Evolutionary conservation across 495 filamentous ascomycete genomes (phyloP).

Genomic region (Alectoria sarmentosa): DNA sequence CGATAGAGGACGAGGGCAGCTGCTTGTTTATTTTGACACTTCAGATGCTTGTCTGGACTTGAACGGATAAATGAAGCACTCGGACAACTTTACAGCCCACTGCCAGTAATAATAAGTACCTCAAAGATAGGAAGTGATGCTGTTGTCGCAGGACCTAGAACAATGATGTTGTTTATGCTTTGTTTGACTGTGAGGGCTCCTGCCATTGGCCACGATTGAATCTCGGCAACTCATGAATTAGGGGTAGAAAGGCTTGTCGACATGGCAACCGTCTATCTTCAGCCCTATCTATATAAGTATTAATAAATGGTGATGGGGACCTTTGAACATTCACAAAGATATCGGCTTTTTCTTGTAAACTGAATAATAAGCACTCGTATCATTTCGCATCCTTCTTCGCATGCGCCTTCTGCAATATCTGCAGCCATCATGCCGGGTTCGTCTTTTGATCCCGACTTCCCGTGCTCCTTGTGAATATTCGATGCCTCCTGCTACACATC

Average conservation of each 20-base stretch:
- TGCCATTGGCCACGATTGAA: neutral
- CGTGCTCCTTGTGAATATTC: conserved; percentile 59
- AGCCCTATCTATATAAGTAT: conserved; percentile 11
- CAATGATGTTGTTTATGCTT: conserved; percentile 13
- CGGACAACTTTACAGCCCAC: neutral
- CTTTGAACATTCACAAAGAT: too few relatives aligned
- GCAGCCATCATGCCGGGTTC: conserved; percentile 23
- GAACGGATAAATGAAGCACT: neutral
- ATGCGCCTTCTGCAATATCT: neutral
- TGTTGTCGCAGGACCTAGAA: conserved; percentile 2
- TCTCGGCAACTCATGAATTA: neutral
- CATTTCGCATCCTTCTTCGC: neutral
- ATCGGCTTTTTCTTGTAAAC: too few relatives aligned
- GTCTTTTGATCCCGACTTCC: conserved; percentile 48
- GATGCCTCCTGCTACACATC: conserved; percentile 3
- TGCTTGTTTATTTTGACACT: conserved; percentile 6
- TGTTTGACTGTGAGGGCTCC: neutral
- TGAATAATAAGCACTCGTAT: too few relatives aligned
- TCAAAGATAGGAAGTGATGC: neutral
- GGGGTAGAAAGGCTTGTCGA: conserved; percentile 10
- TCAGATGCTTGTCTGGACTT: conserved; percentile 1
- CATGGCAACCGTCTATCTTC: conserved; percentile 6
- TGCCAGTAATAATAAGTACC: conserved; percentile 6
- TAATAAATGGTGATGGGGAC: too few relatives aligned
- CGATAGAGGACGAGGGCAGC: conserved; percentile 4